Base-by-base conservation (phyloP, 2,329 filamentous ascomycete species). In the Monilinia fructigena region DNA sequence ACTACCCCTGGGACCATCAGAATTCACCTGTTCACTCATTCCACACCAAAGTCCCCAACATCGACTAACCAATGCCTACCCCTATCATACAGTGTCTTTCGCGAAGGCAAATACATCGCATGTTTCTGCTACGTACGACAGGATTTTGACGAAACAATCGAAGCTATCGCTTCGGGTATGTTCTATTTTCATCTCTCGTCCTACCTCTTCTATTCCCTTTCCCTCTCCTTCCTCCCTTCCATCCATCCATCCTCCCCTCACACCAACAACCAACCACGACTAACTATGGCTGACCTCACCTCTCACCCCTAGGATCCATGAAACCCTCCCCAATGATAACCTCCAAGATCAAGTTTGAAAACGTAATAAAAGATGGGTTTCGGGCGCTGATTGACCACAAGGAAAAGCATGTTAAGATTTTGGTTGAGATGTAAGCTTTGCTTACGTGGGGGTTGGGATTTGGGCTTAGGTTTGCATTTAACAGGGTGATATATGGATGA, bases 41-140 rank as follows among this genome's bases (percentile, higher is more conserved):
- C 31, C 31, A 31, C 31, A 4, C 31, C 31, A 31, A 31, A 23
- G 23, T 23, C 23, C 23, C 23, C 23, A 23, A 40, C 38, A 40
- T 40, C 10, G 2, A 40, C 38, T 40, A 40, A 14, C 3, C 2
- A n/a, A 48, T 7, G 23, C 47, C 23, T 0, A 23, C 47, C n/a
- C n/a, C n/a, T 2, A 35, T 35, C 31, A 8, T 20, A n/a, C 38
- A 59, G 55, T 14, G 79, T 85, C 6, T 82, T 82, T 63, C 79
- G 79, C 8, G 84, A 87, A 73, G 81, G 83, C 42, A 80, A 77
- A 47, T 85, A 84, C 71, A 77, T 80, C 10, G 82, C 81, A 0
- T 68, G 63, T 61, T 23, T 72, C 14, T 70, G 68, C 12, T 72
- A 74, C 52, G 60, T 69, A 16, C 68, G 68, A 45, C 63, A 71